Percentiles rank a stretch among this genome's conserved stretches.
Conservation (phyloP, 805 yeast species). For the Scheffersomyces amazonensis region DNA sequence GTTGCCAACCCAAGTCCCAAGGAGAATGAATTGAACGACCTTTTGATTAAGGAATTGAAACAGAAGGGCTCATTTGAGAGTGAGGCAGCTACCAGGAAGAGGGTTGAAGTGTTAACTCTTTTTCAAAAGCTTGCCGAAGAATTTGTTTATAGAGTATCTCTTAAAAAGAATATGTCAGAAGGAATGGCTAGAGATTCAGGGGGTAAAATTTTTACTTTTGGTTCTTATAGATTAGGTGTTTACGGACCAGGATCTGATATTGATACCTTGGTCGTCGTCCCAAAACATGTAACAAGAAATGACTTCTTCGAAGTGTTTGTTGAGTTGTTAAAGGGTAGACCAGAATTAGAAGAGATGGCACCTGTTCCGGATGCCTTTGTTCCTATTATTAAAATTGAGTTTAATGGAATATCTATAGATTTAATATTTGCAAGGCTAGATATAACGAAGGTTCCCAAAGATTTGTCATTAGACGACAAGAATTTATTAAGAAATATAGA, state of each 20-base stretch:
- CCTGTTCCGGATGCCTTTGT: conserved; percentile 97
- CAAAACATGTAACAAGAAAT: conserved; percentile 88
- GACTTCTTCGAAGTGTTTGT: conserved; percentile 86
- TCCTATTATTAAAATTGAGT: conserved; percentile 90
- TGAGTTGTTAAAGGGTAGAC: conserved; percentile 61
- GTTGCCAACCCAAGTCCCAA: conserved; percentile 78
- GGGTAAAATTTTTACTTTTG: conserved; percentile 94
- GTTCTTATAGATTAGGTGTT: conserved; percentile 92
- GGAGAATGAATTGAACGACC: conserved; percentile 74
- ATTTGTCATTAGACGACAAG: conserved; percentile 77
- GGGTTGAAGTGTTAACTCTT: conserved; percentile 69
- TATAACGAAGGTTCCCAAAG: conserved; percentile 76
- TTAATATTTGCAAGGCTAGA: conserved; percentile 81
- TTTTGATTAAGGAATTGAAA: conserved; percentile 74
- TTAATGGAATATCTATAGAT: conserved; percentile 91
- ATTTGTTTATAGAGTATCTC: conserved; percentile 80
- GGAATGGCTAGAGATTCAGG: conserved; percentile 98
- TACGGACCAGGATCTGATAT: conserved; percentile 98
- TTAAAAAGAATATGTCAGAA: conserved; percentile 86
- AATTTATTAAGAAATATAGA: conserved; percentile 83
- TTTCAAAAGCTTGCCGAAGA: conserved; percentile 74
- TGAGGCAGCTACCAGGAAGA: conserved; percentile 76
- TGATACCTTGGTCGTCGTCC: conserved; percentile 94
- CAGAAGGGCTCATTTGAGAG: conserved; percentile 85
- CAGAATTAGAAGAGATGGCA: conserved; percentile 86